These are phyloP conservation scores for Echium plantagineum DNA, from an alignment of 257 asterid genomes.

Conservation along the genomic window DNA sequence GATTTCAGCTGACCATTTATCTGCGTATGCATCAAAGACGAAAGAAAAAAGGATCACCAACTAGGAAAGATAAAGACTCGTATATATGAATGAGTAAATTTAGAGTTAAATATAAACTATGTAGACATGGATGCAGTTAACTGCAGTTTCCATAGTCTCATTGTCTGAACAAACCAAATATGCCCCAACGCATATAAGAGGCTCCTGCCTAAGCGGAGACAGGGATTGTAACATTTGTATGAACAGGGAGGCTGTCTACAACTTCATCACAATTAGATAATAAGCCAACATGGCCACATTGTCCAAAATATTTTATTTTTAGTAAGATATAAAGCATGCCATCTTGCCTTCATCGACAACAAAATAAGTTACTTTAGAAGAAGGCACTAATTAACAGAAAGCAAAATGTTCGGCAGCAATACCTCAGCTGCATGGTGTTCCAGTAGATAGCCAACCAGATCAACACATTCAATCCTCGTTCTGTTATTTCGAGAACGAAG, in stretches of 20 bases:
- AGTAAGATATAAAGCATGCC: background rate
- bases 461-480: constrained; percentile 87
- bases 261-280: too few species aligned
- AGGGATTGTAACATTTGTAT: too few species aligned
- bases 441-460: constrained; percentile 85
- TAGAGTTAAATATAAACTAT: too few species aligned
- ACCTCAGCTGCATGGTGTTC: constrained; percentile 91
- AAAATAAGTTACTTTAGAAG: background rate
- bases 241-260: too few species aligned
- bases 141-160: background rate
- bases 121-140: background rate
- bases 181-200: too few species aligned
- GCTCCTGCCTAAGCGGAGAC: too few species aligned
- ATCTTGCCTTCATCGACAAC: background rate
- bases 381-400: background rate
- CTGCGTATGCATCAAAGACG: constrained; percentile 25
- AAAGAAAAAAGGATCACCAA: constrained; percentile 8
- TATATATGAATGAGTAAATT: background rate
- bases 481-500: constrained; percentile 91
- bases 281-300: too few species aligned
- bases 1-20: constrained; percentile 82
- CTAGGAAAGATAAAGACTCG: background rate
- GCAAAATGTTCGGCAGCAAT: constrained; percentile 5
- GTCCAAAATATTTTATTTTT: too few species aligned
- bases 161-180: too few species aligned